Base-by-base conservation (phyloP, 345 rosid genomes). In the Aurinia saxatilis region DNA sequence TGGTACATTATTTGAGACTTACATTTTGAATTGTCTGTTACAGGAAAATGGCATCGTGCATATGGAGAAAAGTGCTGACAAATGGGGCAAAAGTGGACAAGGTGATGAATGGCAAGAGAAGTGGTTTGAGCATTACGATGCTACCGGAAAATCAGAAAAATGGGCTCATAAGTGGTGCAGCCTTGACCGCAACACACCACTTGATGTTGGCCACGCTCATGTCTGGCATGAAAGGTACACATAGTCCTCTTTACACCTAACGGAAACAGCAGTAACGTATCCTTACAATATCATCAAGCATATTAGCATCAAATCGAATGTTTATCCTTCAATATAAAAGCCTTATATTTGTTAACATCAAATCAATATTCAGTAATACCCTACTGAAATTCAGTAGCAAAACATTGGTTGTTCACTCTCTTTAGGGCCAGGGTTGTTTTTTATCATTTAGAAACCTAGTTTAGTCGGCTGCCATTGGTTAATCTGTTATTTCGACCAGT, bases 141-240 rank as follows among this genome's bases (percentile, higher is more conserved):
- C 93, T 10, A 76, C 95, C 0, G 91, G 91, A 19, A 65, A 87
- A 74, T 76, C 98, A 1, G 95, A 92, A 49, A 92, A 92, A 79
- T 89, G 96, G 96, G 93, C 98, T 33, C 84, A 89, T 66, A 92
- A 92, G 71, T 87, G 98, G 98, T 89, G 98, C 75, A 81, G 91
- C 74, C 78, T 87, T 65, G 90, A 92, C 77, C 98, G 93, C 13
- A 77, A 78, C 47, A 89, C 86, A 42, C 77, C 65, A 16, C 86
- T 89, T 37, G 91, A 85, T 2, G 88, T 71, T 68, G 98, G 98
- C 37, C 98, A 92, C 75, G 96, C 98, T 67, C 96, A 92, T 77
- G 77, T 87, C 66, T 92, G 98, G 95, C 98, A 92, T 49, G 98
- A 92, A 74, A 92, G 95, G 98, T 92, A 78, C 37, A 9, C 12